Base-by-base conservation (phyloP, 768 basidiomycete genomes). In the Macrolepiota dolichaula region DNA sequence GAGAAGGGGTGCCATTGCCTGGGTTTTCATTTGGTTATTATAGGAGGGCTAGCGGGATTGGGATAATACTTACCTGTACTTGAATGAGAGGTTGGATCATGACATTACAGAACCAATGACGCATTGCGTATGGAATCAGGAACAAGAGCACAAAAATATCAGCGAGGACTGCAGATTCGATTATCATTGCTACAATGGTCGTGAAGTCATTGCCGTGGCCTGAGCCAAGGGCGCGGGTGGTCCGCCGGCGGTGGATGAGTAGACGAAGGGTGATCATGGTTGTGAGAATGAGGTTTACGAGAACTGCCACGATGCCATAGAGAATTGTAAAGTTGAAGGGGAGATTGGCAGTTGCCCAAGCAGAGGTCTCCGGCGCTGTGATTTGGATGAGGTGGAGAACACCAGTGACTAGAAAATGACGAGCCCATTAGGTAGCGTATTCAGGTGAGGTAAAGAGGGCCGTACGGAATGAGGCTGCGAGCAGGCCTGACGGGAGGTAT, bases 1-100 rank as follows among this genome's bases (percentile, higher is more conserved):
- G 12, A 68, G 62, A 4, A 68, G 52, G 13, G 65, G 63, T 13
- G 67, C 65, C 36, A 68, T 63, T 15, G 50, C 63, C 67, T 65
- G 47, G 22, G 4, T 19, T 36, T 19, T 9, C 7, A 17, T 37
- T 36, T 22, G 46, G 9, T 47, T 36, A 22, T 19, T 11, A 10
- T 37, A 15, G 11, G 36, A 2, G 22, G 42, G 24, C 19, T 6
- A 24, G 27, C 17, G 22, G 5, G 9, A 36, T n/a, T n/a, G 7
- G 12, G 17, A 15, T 11, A 13, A 19, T 10, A 29, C 49, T 58
- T 50, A 58, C 57, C 24, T 58, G 57, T 19, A 58, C 35, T 50
- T 57, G 57, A 38, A 40, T 51, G 24, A 58, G 36, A 17, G 57
- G 57, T 37, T 58, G 57, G 15, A 58, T 58, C 32, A 38, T 40